Base-by-base conservation (phyloP, 257 asterid species). In the Primulina huaijiensis region DNA sequence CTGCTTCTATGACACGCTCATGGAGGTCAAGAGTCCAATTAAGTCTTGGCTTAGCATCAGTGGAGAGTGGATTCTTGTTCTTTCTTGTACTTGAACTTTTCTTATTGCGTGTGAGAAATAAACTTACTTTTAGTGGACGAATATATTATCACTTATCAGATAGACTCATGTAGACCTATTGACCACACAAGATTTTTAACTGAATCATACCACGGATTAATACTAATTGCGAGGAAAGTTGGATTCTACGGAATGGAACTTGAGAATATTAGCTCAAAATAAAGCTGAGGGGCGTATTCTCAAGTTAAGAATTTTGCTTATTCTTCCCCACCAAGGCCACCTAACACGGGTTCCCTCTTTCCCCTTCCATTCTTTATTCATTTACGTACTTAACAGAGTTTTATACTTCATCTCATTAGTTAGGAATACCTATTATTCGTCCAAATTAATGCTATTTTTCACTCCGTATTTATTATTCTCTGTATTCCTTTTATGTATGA, bases 1-100 rank as follows among this genome's bases (percentile, higher is more conserved):
- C 99, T 72, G 99, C 99, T 76, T 94, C 96, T 50, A 85, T 77
- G 84, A 94, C 91, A 71, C 95, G 82, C 79, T 89, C 86, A 19
- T 94, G 98, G 52, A 91, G 96, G 77, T 91, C 97, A 2, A 90
- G 72, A 14, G 99, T 94, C 99, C 99, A 94, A 82, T 91, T 94
- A 30, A 94, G 76, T 75, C 99, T 82, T 52, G 98, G 99, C 85
- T 94, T 94, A 64, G 99, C 97, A 88, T 94, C 99, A 12, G 93
- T 91, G 17, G 99, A 94, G 25, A 89, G 91, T 34, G 38, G 38
- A 34, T 6, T 34, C 6, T 34, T 34, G 9, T 34, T 34, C 38
- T 34, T 34, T 34, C 40, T 35, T 35, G 40, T 35, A 35, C 40
- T 35, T 7, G 9, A 6, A 8, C 9, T 2, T 35, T 35, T 35